These are phyloP conservation scores for Tetradesmus obliquus DNA, from an alignment of 139 green algal genomes.

Conservation along the genomic window DNA sequence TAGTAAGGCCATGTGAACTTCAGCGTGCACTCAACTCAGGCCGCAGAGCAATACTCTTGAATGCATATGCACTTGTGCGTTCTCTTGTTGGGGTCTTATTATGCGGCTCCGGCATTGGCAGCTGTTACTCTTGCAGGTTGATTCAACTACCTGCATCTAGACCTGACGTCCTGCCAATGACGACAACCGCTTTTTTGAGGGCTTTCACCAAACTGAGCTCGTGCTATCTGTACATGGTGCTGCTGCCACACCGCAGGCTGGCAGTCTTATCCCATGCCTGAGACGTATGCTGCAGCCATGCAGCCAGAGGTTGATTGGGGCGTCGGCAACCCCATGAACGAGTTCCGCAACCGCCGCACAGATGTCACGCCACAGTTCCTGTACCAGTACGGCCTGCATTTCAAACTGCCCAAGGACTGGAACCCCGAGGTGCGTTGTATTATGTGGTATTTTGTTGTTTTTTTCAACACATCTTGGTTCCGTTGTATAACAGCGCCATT, in stretches of 20 bases:
- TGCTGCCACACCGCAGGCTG: constrained; percentile 3
- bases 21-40: not conserved
- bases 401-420: constrained; percentile 39
- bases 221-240: too few relatives aligned
- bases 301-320: constrained; percentile 26
- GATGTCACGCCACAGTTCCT: constrained; percentile 41
- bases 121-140: too few relatives aligned
- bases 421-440: not conserved
- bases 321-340: constrained; percentile 37
- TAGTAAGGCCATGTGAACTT: too few relatives aligned
- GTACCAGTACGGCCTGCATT: constrained; percentile 31
- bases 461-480: not conserved
- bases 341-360: constrained; percentile 40
- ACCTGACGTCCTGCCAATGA: too few relatives aligned
- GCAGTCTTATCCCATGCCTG: constrained; percentile 50
- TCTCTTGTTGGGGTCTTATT: too few relatives aligned
- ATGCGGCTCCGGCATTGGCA: too few relatives aligned
- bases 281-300: constrained; percentile 38
- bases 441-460: not conserved
- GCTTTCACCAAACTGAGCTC: too few relatives aligned
- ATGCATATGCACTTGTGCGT: too few relatives aligned
- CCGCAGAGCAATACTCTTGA: not conserved
- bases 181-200: too few relatives aligned
- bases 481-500: not conserved
- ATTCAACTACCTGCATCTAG: too few relatives aligned